Base-by-base conservation (phyloP, 768 basidiomycete species). In the Asterophora parasitica region DNA sequence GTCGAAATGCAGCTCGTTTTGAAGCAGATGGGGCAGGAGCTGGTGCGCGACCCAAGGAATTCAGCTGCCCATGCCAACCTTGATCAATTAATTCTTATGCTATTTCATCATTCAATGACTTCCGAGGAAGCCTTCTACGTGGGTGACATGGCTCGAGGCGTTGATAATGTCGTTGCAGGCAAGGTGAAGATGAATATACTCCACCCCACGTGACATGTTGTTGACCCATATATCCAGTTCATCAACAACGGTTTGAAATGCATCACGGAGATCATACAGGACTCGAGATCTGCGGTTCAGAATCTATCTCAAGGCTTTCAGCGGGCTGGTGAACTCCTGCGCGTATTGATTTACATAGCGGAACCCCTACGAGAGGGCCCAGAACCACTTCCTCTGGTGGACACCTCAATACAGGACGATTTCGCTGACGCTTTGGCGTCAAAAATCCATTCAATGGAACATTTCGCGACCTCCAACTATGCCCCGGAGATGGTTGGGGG, bases 121-220 rank as follows among this genome's bases (percentile, higher is more conserved):
- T 77, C 81, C 0, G 88, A 91, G 54, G 85, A 91, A 63, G 88
- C 87, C 0, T 85, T 83, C 52, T 87, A 89, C 55, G 81, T 91
- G 4, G 85, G 85, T n/a, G 85, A 88, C 60, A 85, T 91, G 77
- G 76, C 83, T 15, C 75, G 77, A 54, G 85, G 84, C 23, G 82
- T 84, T 7, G 82, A 83, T 38, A 74, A 69, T 36, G 67, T 72
- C 0, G 81, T 92, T 27, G 84, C 81, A 4, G 75, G 74, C 44
- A 89, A 86, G 78, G 88, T 86, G 54, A 35, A 62, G 44, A 17
- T 11, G 8, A 34, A 23, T 20, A 23, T 45, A 33, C 23, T 4
- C 26, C 31, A 33, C 9, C 26, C 17, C n/a, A 39, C 9, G 5
- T n/a, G n/a, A 26, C 7, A 35, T 23, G 31, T 46, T 35, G 27